Evolutionary conservation across 371 early-diverging fungal genomes (phyloP).

Genomic region (Zychaea mexicana): DNA sequence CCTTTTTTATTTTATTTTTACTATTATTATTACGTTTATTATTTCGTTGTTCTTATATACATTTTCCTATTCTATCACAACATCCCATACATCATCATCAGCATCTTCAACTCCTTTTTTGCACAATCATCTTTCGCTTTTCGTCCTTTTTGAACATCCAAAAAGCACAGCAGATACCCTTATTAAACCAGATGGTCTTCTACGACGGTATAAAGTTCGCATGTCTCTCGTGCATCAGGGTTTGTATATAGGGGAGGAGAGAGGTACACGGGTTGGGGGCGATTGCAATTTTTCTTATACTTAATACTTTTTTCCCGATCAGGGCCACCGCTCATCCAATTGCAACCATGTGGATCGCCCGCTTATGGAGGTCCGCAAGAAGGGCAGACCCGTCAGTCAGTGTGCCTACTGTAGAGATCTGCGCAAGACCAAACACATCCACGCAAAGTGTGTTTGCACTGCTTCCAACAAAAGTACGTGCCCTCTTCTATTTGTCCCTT

Average conservation of each 20-base stretch:
- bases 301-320: background rate
- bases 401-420: conserved; percentile 77
- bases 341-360: conserved; percentile 34
- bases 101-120: no score
- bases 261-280: background rate
- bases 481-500: no score
- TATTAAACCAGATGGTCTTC: conserved; percentile 13
- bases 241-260: conserved; percentile 8
- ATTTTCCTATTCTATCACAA: no score
- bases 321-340: conserved; percentile 27
- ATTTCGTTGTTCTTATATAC: no score
- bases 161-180: background rate
- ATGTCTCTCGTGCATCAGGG: conserved; percentile 33
- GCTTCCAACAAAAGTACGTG: background rate
- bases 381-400: conserved; percentile 82
- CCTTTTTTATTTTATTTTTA: conserved; percentile 3
- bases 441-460: conserved; percentile 75
- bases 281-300: conserved; percentile 6
- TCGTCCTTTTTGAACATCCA: background rate
- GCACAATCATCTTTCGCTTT: no score
- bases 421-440: conserved; percentile 74
- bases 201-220: conserved; percentile 32
- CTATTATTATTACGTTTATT: background rate
- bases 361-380: conserved; percentile 71
- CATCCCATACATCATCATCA: no score